Base-by-base conservation (phyloP, 768 basidiomycete species). In the Postia placenta region DNA sequence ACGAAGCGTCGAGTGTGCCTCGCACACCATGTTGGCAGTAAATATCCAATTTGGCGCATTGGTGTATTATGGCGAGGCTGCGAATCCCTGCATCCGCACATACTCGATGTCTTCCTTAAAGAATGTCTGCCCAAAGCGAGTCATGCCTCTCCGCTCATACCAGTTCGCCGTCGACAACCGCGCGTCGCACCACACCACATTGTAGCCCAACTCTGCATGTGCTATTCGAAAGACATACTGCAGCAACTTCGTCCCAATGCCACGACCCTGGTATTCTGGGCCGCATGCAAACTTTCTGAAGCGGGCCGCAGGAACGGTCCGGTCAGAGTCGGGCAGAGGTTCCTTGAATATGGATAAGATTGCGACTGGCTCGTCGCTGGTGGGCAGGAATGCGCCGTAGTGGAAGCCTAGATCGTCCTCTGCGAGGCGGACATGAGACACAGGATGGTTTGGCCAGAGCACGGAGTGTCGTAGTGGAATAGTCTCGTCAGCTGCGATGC, bases 271-370 rank as follows among this genome's bases (percentile, higher is more conserved):
- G 57, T 71, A 69, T n/a, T 60, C 53, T 26, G 70, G 67, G 39
- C 73, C 67, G 63, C 78, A 83, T 15, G 80, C 76, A 58, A 83
- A 84, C 58, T 83, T 83, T 52, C 79, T 69, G 65, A 83, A 81
- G 24, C 78, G 73, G 19, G 72, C 71, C 14, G 62, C 51, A 5
- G 40, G 15, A 17, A 35, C 27, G 25, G 24, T 50, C 58, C 61
- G 65, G 62, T 60, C 67, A 64, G 60, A 68, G 30, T 33, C 30
- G 15, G 67, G 69, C 38, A 73, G 49, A 22, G 65, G 53, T 50
- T 78, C 76, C 36, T 66, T 55, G 63, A 84, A 82, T 24, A 81
- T 60, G 20, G 80, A 84, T 47, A 81, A 74, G 48, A 82, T 75
- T 39, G 76, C 74, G 43, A 79, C 64, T 19, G 76, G 73, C 15